phyloP scores from a whole-genome alignment of 2,329 filamentous ascomycete genomes.

The Sporothrix sp. region DNA sequence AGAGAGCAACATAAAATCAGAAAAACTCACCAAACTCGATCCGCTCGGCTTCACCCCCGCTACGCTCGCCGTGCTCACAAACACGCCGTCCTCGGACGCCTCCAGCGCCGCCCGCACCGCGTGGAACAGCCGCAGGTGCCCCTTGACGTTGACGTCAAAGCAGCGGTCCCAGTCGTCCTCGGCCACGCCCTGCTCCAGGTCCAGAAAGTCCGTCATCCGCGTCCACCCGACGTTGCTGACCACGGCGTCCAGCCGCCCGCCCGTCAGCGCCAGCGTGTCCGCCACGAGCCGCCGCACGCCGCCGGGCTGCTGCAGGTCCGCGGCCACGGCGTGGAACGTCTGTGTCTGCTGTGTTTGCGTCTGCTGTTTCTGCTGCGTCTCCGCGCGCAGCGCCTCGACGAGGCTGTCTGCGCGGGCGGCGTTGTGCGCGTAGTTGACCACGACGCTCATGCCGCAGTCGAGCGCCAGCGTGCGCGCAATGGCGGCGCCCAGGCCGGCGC shows the following conservation, averaged over 20 bases:
- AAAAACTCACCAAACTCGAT: slow-evolving; percentile 41
- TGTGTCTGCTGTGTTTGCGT: background rate
- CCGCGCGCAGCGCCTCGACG: slow-evolving; percentile 38
- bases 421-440: slow-evolving; percentile 63
- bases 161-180: slow-evolving; percentile 52
- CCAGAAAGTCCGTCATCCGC: slow-evolving; percentile 32
- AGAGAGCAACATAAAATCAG: too few species aligned
- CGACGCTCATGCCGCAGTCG: slow-evolving; percentile 54
- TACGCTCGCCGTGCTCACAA: slow-evolving; percentile 54
- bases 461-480: slow-evolving; percentile 57
- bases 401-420: slow-evolving; percentile 49
- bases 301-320: slow-evolving; percentile 51
- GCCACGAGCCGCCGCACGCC: slow-evolving; percentile 52
- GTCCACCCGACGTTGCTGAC: slow-evolving; percentile 64
- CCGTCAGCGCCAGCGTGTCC: slow-evolving; percentile 48
- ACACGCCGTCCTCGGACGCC: slow-evolving; percentile 42
- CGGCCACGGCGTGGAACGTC: slow-evolving; percentile 45
- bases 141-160: slow-evolving; percentile 54
- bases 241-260: slow-evolving; percentile 59
- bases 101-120: slow-evolving; percentile 45
- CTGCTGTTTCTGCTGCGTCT: background rate
- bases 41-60: slow-evolving; percentile 56
- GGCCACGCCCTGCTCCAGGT: slow-evolving; percentile 42
- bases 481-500: slow-evolving; percentile 60
- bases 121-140: slow-evolving; percentile 50